These are phyloP conservation scores for Hortaea werneckii DNA, from an alignment of 2,329 filamentous ascomycete species.

Conservation along the genomic window DNA sequence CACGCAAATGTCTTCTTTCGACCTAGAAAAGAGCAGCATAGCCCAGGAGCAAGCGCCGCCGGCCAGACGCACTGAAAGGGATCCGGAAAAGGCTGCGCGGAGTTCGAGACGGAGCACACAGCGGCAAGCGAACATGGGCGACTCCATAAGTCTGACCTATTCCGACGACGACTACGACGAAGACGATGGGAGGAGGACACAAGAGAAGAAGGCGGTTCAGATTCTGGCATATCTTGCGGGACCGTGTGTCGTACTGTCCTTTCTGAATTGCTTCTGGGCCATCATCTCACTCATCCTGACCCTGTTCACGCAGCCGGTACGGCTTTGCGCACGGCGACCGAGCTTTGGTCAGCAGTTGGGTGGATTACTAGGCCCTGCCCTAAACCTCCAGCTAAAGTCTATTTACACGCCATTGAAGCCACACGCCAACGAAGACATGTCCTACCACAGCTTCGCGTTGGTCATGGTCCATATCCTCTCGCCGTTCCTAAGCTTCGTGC, in stretches of 20 bases:
- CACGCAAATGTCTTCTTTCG: conserved; percentile 19
- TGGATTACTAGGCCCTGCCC: conserved; percentile 42
- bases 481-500: conserved; percentile 45
- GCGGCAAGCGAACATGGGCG: not conserved
- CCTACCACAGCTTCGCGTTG: conserved; percentile 34
- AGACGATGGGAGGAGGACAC: conserved; percentile 28
- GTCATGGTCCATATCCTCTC: conserved; percentile 45
- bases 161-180: conserved; percentile 21
- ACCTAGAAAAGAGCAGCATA: conserved; percentile 20
- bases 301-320: conserved; percentile 43
- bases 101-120: conserved; percentile 8
- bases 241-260: conserved; percentile 45
- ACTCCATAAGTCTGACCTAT: conserved; percentile 10
- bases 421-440: conserved; percentile 27
- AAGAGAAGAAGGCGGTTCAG: conserved; percentile 35
- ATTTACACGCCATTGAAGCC: conserved; percentile 33
- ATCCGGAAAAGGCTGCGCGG: conserved; percentile 17
- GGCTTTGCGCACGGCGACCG: conserved; percentile 41
- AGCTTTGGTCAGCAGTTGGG: conserved; percentile 41
- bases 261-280: conserved; percentile 46
- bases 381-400: conserved; percentile 41
- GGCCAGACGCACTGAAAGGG: conserved; percentile 6
- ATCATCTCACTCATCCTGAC: conserved; percentile 42
- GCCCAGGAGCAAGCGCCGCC: conserved; percentile 7
- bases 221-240: conserved; percentile 43